A percentile compares a stretch with the other conserved stretches of the same genome.
phyloP scores from a whole-genome alignment of 2,329 filamentous ascomycete genomes.

The Alternaria panax region DNA sequence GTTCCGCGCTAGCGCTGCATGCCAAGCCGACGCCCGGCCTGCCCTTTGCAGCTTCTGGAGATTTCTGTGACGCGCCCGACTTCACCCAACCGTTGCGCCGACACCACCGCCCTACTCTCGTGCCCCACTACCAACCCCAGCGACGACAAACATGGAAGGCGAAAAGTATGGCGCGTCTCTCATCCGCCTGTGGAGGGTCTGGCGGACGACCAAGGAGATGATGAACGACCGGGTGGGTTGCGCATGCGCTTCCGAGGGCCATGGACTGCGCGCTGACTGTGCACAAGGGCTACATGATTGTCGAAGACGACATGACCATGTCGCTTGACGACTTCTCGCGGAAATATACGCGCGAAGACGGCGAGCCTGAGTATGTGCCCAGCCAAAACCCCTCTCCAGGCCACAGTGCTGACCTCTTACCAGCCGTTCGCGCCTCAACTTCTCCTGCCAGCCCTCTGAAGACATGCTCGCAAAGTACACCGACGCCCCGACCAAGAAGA shows the following conservation, averaged over 20 bases:
- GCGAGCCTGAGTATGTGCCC: conserved; percentile 73
- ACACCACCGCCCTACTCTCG: conserved; percentile 11
- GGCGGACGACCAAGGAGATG: conserved; percentile 95
- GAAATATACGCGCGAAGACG: conserved; percentile 75
- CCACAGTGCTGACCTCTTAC: conserved; percentile 3
- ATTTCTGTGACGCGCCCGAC: conserved; percentile 41
- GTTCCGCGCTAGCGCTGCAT: conserved; percentile 17
- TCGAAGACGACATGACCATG: conserved; percentile 87
- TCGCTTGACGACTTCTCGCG: conserved; percentile 80
- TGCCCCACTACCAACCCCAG: conserved; percentile 13
- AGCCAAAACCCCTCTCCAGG: conserved; percentile 1
- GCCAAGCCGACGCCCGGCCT: conserved; percentile 30
- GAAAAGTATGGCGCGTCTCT: conserved; percentile 35
- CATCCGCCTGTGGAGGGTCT: conserved; percentile 87
- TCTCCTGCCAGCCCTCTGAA: conserved; percentile 84
- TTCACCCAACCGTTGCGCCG: conserved; percentile 20
- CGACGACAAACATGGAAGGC: conserved; percentile 38
- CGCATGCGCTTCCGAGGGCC: conserved; percentile 23
- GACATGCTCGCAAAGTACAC: conserved; percentile 87
- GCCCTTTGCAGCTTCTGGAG: conserved; percentile 29
- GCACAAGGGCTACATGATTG: conserved; percentile 85
- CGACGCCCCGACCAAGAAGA: conserved; percentile 70
- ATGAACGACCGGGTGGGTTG: conserved; percentile 80
- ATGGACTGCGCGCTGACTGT: conserved; percentile 26
- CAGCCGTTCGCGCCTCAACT: conserved; percentile 84